Conservation (phyloP, 2,329 filamentous ascomycete species). For the Clarireedia sp. region DNA sequence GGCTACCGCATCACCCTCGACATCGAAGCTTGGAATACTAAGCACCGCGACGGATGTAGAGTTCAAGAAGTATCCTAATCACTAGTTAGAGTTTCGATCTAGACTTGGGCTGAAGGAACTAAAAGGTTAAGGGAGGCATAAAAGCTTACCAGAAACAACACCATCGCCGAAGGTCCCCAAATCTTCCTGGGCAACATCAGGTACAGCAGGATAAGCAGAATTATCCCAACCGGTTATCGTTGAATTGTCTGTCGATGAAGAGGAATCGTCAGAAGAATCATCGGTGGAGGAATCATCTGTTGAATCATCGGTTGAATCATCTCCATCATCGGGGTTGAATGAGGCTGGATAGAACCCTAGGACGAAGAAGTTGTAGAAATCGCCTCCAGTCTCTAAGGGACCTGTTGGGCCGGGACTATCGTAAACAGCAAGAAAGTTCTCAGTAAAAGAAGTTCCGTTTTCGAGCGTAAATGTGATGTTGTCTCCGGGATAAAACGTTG, state of each 20-base stretch:
- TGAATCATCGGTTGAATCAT: neutral
- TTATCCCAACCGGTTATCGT: conserved; percentile 9
- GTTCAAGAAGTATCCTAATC: conserved; percentile 21
- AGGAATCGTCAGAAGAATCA: neutral
- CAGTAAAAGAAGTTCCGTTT: conserved; percentile 31
- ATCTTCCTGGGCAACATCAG: conserved; percentile 17
- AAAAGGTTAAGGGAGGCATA: too few relatives aligned
- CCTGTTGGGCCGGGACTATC: conserved; percentile 22
- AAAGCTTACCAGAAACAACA: conserved; percentile 13
- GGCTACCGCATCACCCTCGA: conserved; percentile 22
- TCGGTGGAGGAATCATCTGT: neutral
- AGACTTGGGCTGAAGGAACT: neutral
- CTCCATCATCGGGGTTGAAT: conserved; percentile 10
- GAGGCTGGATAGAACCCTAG: conserved; percentile 19
- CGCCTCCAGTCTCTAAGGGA: conserved; percentile 22
- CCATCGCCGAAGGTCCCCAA: conserved; percentile 18
- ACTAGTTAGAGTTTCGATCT: neutral
- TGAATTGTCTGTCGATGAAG: neutral
- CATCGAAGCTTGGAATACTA: conserved; percentile 34
- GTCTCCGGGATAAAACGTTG: conserved; percentile 33
- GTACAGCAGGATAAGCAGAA: conserved; percentile 12
- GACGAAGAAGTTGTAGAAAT: conserved; percentile 26
- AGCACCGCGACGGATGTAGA: conserved; percentile 30
- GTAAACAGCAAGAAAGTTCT: conserved; percentile 29
- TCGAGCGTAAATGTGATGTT: conserved; percentile 30